Conservation (phyloP, 768 basidiomycete genomes). For the Hemileccinum impolitum region DNA sequence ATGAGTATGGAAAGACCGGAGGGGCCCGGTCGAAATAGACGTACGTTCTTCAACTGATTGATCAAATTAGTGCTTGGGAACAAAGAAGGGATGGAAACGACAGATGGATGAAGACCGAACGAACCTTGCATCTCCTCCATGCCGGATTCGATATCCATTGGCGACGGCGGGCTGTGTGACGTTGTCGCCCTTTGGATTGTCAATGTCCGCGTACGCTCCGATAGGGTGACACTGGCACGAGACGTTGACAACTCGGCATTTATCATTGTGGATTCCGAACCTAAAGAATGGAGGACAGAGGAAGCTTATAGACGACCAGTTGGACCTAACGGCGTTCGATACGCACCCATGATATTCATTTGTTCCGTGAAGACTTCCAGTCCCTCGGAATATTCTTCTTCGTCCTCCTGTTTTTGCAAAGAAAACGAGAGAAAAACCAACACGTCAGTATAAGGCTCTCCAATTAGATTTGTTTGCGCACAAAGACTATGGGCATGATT, state of each 20-base stretch:
- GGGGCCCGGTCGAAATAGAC: not conserved
- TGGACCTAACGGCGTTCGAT: constrained; percentile 5
- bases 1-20: constrained; percentile 1
- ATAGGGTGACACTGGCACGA: constrained; percentile 11
- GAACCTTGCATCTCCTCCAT: constrained; percentile 15
- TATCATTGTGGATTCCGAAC: constrained; percentile 2
- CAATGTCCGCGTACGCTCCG: constrained; percentile 24
- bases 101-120: not conserved
- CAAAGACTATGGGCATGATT: constrained; percentile 19
- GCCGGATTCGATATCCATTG: constrained; percentile 22
- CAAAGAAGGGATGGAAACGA: not conserved
- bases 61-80: constrained; percentile 3
- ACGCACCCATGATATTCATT: constrained; percentile 14
- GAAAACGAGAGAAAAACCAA: not conserved
- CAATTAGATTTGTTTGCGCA: constrained; percentile 9
- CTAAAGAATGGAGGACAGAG: constrained; percentile 3
- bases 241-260: constrained; percentile 14
- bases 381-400: constrained; percentile 20
- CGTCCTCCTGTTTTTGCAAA: constrained; percentile 18
- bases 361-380: constrained; percentile 12
- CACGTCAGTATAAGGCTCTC: constrained; percentile 2
- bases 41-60: constrained; percentile 15
- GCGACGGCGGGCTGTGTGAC: constrained; percentile 14
- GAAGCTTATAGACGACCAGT: not conserved
- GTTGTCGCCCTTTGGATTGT: constrained; percentile 5